Conservation (phyloP, 2,329 filamentous ascomycete species). For the Xylariaceae sp. region DNA sequence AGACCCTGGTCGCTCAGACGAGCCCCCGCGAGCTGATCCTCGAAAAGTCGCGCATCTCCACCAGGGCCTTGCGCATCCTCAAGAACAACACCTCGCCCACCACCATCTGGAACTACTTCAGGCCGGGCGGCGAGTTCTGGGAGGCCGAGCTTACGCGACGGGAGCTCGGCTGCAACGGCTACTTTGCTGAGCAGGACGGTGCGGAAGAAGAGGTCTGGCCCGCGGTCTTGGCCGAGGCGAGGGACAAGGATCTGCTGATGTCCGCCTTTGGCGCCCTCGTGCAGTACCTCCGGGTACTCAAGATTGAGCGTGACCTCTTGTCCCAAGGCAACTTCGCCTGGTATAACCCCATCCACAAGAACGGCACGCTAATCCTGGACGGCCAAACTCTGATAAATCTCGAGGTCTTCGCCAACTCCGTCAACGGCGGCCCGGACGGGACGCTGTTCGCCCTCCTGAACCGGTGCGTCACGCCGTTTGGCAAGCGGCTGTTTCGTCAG, state of each 20-base stretch:
- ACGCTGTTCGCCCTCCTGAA: constrained; percentile 91
- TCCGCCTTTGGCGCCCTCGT: constrained; percentile 88
- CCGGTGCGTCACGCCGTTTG: constrained; percentile 93
- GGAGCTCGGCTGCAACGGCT: constrained; percentile 77
- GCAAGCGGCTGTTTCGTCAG: constrained; percentile 91
- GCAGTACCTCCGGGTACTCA: constrained; percentile 82
- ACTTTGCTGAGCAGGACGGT: constrained; percentile 65
- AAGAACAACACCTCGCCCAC: constrained; percentile 95
- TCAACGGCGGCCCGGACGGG: constrained; percentile 81
- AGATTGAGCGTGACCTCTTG: constrained; percentile 84
- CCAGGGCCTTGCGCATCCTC: constrained; percentile 87
- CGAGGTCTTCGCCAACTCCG: constrained; percentile 94
- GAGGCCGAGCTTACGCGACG: constrained; percentile 78
- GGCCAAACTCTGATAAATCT: constrained; percentile 97
- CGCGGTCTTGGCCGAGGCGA: constrained; percentile 68
- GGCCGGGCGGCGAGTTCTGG: constrained; percentile 88
- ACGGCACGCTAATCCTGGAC: constrained; percentile 89
- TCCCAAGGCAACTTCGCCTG: constrained; percentile 88
- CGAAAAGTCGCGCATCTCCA: constrained; percentile 83
- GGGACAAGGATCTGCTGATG: constrained; percentile 81
- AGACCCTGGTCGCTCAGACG: constrained; percentile 93
- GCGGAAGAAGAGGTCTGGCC: constrained; percentile 73
- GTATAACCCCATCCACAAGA: constrained; percentile 89
- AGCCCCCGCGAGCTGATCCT: constrained; percentile 85
- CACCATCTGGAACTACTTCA: constrained; percentile 94